Evolutionary conservation across 2,329 filamentous ascomycete species (phyloP).

Genomic region (Talaromyces funiculosus): DNA sequence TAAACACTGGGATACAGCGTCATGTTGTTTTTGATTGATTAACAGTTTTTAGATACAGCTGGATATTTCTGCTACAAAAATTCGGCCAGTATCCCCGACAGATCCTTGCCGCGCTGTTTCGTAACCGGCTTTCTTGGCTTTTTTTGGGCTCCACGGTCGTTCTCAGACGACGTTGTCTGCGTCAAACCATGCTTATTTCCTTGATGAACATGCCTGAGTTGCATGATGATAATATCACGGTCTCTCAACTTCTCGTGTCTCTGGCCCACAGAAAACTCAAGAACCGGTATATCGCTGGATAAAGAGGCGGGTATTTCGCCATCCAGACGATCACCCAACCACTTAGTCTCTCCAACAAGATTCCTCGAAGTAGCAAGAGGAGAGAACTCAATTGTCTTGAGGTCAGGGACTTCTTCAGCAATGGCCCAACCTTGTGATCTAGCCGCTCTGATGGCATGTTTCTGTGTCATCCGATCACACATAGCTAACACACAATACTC

Average conservation of each 20-base stretch:
- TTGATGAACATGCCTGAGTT: constrained; percentile 7
- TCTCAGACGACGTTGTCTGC: not conserved
- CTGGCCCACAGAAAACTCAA: constrained; percentile 23
- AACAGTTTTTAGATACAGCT: not conserved
- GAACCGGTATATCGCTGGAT: constrained; percentile 17
- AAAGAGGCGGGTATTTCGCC: not conserved
- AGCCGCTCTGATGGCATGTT: constrained; percentile 15
- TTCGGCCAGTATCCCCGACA: constrained; percentile 26
- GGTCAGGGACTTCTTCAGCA: not conserved
- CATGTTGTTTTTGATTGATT: not conserved
- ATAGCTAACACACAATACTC: constrained; percentile 29
- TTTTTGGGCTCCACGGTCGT: not conserved
- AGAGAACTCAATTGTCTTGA: not conserved
- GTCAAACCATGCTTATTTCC: constrained; percentile 9
- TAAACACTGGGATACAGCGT: not conserved
- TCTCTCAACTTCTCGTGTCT: constrained; percentile 3
- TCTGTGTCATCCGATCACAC: constrained; percentile 26
- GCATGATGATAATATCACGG: not conserved
- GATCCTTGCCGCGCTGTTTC: constrained; percentile 24
- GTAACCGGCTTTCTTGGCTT: constrained; percentile 20
- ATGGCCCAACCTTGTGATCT: constrained; percentile 3
- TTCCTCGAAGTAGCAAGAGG: not conserved
- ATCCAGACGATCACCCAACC: not conserved
- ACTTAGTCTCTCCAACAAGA: not conserved
- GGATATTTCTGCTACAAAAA: constrained; percentile 19